A percentile compares a stretch with the other conserved stretches of the same genome.
Conservation (phyloP, 1,284 basidiomycete species). For the Paramarasmius palmivorus region DNA sequence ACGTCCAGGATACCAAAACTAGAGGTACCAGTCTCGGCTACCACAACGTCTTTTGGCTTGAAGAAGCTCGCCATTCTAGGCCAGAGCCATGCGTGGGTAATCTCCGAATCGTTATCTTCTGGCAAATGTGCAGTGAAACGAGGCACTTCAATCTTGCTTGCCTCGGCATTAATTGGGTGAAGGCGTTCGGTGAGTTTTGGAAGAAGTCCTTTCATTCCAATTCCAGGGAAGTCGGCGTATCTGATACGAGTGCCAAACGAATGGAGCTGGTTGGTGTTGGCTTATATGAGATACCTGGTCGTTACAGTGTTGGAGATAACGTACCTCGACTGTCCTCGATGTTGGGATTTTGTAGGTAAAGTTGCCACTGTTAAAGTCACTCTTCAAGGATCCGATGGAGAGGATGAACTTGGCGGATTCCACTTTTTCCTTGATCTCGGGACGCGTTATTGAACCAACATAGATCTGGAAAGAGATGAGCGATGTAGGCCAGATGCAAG, state of each 20-base stretch:
- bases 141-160: slow-evolving; percentile 48
- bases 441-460: slow-evolving; percentile 76
- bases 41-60: slow-evolving; percentile 72
- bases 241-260: slow-evolving; percentile 76
- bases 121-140: slow-evolving; percentile 50
- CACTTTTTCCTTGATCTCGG: slow-evolving; percentile 72
- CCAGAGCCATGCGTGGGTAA: slow-evolving; percentile 88
- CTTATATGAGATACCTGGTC: not conserved
- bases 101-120: slow-evolving; percentile 45
- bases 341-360: slow-evolving; percentile 75
- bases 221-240: slow-evolving; percentile 58
- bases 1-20: slow-evolving; percentile 80
- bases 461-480: slow-evolving; percentile 60
- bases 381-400: slow-evolving; percentile 78
- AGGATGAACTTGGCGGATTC: slow-evolving; percentile 85
- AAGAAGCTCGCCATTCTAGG: slow-evolving; percentile 82
- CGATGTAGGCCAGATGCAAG: not conserved
- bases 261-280: slow-evolving; percentile 76
- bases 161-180: slow-evolving; percentile 36
- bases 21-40: slow-evolving; percentile 83
- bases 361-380: slow-evolving; percentile 91
- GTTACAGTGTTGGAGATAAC: slow-evolving; percentile 15
- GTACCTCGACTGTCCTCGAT: slow-evolving; percentile 63
- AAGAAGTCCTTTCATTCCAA: slow-evolving; percentile 74
- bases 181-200: slow-evolving; percentile 67